A percentile compares a stretch with the other conserved stretches of the same genome.
These are phyloP conservation scores for Citrus maxima DNA, from an alignment of 345 rosid genomes.

Conservation along the genomic window DNA sequence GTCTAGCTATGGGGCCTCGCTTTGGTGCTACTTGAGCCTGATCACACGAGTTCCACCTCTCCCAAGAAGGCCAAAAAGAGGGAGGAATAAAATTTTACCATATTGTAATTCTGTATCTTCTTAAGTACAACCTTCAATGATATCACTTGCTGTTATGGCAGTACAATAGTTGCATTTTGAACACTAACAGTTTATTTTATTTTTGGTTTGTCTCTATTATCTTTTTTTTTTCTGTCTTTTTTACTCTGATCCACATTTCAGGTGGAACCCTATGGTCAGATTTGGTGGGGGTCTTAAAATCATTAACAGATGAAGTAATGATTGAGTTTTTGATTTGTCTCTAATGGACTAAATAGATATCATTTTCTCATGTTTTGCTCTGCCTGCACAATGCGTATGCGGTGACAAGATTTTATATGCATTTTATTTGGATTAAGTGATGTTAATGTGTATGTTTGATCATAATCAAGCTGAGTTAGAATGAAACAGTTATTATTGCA, in stretches of 20 bases:
- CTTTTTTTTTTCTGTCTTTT: background rate
- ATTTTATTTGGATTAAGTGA: background rate
- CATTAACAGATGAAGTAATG: constrained; percentile 27
- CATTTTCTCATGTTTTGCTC: constrained; percentile 29
- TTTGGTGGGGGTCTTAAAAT: constrained; percentile 28
- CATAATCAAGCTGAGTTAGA: constrained; percentile 1
- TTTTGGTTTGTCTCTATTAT: background rate
- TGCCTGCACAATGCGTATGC: constrained; percentile 18
- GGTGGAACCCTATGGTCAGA: constrained; percentile 11
- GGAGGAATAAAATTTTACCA: background rate
- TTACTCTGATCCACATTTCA: constrained; percentile 9
- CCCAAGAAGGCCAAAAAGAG: background rate
- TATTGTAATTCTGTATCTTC: background rate
- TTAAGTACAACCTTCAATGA: constrained; percentile 17
- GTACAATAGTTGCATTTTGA: background rate
- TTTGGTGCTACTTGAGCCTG: background rate
- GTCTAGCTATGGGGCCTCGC: constrained; percentile 25
- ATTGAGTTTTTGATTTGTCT: constrained; percentile 34
- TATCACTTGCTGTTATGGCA: background rate
- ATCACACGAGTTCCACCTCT: constrained; percentile 26
- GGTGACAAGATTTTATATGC: constrained; percentile 25
- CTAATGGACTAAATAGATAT: constrained; percentile 36
- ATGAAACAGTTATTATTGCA: constrained; percentile 31
- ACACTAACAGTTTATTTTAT: background rate
- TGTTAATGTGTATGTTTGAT: background rate